Evolutionary conservation across 192 early-diverging fungal species (phyloP).

Genomic region (Mortierella hygrophila): DNA sequence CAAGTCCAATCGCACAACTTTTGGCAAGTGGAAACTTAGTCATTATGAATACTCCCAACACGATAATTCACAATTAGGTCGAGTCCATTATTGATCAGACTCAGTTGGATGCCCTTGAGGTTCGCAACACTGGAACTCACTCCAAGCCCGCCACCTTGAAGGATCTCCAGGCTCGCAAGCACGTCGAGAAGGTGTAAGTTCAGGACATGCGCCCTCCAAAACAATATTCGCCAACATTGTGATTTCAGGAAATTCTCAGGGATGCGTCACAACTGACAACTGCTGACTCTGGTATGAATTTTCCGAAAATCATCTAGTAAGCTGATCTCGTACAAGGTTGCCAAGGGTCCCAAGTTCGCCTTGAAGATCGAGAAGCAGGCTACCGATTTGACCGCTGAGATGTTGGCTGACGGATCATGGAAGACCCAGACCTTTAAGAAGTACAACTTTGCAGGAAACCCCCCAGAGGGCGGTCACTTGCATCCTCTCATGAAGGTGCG

Average conservation of each 20-base stretch:
- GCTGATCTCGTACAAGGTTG: constrained; percentile 82
- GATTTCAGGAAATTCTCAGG: not conserved
- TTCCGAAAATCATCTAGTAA: constrained; percentile 63
- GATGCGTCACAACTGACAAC: not conserved
- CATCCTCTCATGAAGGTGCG: constrained; percentile 99
- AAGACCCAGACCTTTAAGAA: constrained; percentile 95
- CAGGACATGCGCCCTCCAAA: not conserved
- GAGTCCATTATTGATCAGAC: constrained; percentile 89
- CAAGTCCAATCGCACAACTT: not conserved
- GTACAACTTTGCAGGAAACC: constrained; percentile 98
- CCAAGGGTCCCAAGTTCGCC: constrained; percentile 92
- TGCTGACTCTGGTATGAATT: not conserved
- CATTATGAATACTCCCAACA: not conserved
- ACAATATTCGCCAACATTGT: not conserved
- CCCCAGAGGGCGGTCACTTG: constrained; percentile 87
- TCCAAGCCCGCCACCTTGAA: constrained; percentile 75
- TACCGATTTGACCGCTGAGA: constrained; percentile 94
- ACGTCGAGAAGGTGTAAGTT: constrained; percentile 76
- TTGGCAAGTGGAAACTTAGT: not conserved
- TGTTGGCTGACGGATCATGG: constrained; percentile 92
- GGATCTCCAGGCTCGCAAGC: constrained; percentile 83
- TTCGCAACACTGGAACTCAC: constrained; percentile 74
- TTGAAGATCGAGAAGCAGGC: constrained; percentile 88
- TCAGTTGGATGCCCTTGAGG: constrained; percentile 76
- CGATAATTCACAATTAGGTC: constrained; percentile 55